Evolutionary conservation across 139 green algal species (phyloP), one percentile per base, ranked within the genome.

Genomic region (Haematococcus sp.): DNA sequence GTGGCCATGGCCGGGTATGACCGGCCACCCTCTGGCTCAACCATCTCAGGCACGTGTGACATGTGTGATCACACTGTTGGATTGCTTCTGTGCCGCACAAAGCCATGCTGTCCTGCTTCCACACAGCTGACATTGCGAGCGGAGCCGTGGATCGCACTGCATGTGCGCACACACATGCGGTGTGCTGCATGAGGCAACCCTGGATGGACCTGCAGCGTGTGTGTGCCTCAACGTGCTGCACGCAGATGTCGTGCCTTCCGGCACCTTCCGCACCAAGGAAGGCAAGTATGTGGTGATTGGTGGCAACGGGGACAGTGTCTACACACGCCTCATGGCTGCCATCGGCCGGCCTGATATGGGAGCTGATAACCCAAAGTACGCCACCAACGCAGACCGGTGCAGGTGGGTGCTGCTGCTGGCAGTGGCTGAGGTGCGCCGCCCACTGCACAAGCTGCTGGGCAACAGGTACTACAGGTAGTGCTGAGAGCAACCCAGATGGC

Each of bases 271-370:
- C 25, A 89, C 83, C 3, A 74, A 67, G 23, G 89, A 94, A 27
- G 84, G 74, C 1, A 76, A 76, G 20, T 91, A 79, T 40, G 83
- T 86, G 19, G 78, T 93, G 51, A 91, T 93, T 27, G 89, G 89
- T 5, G 89, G 90, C 65, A 95, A 94, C 65, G 89, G 89, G 35
- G 78, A 87, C 76, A 86, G 69, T 16, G 80, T 95, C 25, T 95
- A 94, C 80, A 85, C 76, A 33, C 75, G 91, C 20, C 85, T 95
- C 3, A 94, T 95, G 83, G 59, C 71, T 3, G 91, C 91, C 20
- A 82, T 95, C 17, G 91, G 91, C 3, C 73, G 83, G 33, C 70
- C 81, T 1, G 88, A 95, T 56, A 90, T 95, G 84, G 76, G 54
- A 20, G 64, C 84, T 2, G 60, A 69, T 44, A 93, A 93, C 81